Base-by-base conservation (phyloP, 2,329 filamentous ascomycete species). In the Microthyrium microscopicum region DNA sequence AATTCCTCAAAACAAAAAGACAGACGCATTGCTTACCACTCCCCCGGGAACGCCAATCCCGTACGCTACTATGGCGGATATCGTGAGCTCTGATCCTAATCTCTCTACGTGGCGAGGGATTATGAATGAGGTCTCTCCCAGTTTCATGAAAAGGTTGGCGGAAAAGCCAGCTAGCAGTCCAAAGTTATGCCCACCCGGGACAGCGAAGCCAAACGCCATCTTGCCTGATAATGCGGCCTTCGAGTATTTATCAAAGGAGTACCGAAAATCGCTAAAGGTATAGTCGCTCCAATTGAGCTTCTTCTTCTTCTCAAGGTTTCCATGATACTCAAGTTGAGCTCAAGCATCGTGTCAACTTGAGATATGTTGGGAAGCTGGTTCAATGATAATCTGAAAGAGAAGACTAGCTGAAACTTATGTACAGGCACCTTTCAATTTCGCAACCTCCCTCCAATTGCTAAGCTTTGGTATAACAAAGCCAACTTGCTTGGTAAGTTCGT, bases 341-440 rank as follows among this genome's bases (percentile, higher is more conserved):
- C n/a, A n/a, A n/a, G n/a, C n/a, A n/a, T n/a, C n/a, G n/a, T n/a
- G n/a, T n/a, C n/a, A n/a, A n/a, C n/a, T n/a, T n/a, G n/a, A n/a
- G n/a, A n/a, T n/a, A n/a, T n/a, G n/a, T n/a, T n/a, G n/a, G n/a
- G n/a, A n/a, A n/a, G n/a, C n/a, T n/a, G n/a, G n/a, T n/a, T n/a
- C n/a, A n/a, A n/a, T n/a, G n/a, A n/a, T n/a, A n/a, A n/a, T n/a
- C n/a, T n/a, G n/a, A n/a, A n/a, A n/a, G n/a, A n/a, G n/a, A n/a
- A n/a, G n/a, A n/a, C n/a, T n/a, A n/a, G n/a, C n/a, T n/a, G n/a
- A n/a, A 5, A 16, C 18, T 12, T 19, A 15, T 11, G 11, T 32
- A 2, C 18, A 13, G 3, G 30, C 30, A 3, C 30, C 30, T 9
- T 32, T 32, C 30, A 32, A 32, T 13, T 32, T 32, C 21, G 30